Conservation (phyloP, 257 asterid species). For the Przewalskia tangutica region DNA sequence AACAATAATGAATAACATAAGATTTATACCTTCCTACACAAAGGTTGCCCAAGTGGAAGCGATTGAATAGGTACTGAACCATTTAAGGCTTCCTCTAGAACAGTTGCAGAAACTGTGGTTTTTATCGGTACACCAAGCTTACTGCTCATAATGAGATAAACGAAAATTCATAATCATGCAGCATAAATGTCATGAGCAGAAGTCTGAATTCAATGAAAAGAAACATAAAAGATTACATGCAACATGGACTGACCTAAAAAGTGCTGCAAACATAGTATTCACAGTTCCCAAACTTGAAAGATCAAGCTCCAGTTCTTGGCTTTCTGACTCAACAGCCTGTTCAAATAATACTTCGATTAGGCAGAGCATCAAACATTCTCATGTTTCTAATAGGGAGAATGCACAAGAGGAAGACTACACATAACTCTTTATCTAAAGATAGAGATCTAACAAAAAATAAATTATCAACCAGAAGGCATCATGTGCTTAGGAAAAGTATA, state of each 20-base stretch:
- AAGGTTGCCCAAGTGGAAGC: conserved; percentile 68
- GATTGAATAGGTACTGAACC: conserved; percentile 58
- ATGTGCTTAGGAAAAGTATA: neutral
- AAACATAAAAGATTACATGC: conserved; percentile 6
- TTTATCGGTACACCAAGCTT: conserved; percentile 96
- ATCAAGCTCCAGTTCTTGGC: conserved; percentile 92
- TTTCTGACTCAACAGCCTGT: conserved; percentile 93
- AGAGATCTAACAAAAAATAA: neutral
- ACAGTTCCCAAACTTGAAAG: conserved; percentile 97
- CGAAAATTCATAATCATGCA: conserved; percentile 3
- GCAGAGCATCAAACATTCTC: neutral
- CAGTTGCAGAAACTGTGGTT: conserved; percentile 89
- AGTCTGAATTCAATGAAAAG: neutral
- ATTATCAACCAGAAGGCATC: neutral
- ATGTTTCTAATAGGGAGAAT: neutral
- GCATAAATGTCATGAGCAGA: neutral
- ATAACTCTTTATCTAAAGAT: neutral
- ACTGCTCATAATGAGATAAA: conserved; percentile 33
- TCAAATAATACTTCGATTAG: neutral
- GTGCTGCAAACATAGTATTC: conserved; percentile 93
- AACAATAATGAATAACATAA: neutral
- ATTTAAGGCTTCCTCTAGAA: conserved; percentile 93
- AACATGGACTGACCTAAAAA: conserved; percentile 59
- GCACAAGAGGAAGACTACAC: neutral
- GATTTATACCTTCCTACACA: conserved; percentile 62